phyloP scores from a whole-genome alignment of 176 grass and related monocot species.

The Phoenix roebelenii region DNA sequence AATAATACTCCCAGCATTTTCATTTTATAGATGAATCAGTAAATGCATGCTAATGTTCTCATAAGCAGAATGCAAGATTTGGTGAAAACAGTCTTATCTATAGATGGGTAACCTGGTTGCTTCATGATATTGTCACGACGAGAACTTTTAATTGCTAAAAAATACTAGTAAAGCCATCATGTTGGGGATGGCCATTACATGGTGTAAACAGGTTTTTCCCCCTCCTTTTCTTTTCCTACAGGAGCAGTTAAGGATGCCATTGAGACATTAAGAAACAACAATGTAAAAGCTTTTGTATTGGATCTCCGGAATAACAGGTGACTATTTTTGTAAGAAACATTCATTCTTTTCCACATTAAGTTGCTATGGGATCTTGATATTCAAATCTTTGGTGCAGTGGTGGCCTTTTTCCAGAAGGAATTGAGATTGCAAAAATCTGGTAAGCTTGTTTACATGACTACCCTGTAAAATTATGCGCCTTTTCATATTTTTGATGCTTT shows the following conservation, averaged over 20 bases:
- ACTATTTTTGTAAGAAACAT: constrained; percentile 11
- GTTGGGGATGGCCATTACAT: too few relatives aligned
- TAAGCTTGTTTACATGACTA: constrained; percentile 22
- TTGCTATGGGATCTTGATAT: constrained; percentile 17
- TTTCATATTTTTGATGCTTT: too few relatives aligned
- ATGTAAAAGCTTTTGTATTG: constrained; percentile 94
- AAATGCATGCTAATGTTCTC: too few relatives aligned
- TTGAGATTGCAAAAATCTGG: constrained; percentile 96
- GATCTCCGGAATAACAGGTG: constrained; percentile 94
- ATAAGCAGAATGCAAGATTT: too few relatives aligned
- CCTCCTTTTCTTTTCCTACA: constrained; percentile 9
- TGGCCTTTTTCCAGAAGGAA: constrained; percentile 98
- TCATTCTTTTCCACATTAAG: not conserved
- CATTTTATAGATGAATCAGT: too few relatives aligned
- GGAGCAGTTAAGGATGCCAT: constrained; percentile 82
- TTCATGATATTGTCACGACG: too few relatives aligned
- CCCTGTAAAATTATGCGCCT: not conserved
- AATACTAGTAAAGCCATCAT: too few relatives aligned
- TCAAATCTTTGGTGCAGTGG: constrained; percentile 46
- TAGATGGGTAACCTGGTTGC: too few relatives aligned
- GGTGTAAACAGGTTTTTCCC: not conserved
- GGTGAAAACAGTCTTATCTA: too few relatives aligned
- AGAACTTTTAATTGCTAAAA: too few relatives aligned
- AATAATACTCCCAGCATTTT: too few relatives aligned
- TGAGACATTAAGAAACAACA: constrained; percentile 67